Evolutionary conservation across 768 basidiomycete genomes (phyloP).

Genomic region (Psilocybe sp.): DNA sequence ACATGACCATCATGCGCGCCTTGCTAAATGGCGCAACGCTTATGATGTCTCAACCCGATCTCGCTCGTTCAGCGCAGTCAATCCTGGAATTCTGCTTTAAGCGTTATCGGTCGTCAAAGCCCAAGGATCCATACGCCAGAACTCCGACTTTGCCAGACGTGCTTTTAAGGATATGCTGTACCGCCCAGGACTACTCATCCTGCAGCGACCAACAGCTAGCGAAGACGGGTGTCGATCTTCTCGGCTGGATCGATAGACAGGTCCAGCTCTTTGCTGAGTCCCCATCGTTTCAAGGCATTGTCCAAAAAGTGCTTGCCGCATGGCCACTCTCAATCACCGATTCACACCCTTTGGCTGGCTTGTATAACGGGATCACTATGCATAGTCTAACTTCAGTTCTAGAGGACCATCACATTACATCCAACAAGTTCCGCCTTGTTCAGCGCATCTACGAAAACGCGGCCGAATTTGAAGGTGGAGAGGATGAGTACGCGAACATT

Average conservation of each 20-base stretch:
- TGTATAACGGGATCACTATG: slow-evolving; percentile 44
- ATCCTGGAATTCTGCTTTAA: slow-evolving; percentile 61
- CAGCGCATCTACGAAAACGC: slow-evolving; percentile 57
- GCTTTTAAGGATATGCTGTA: slow-evolving; percentile 30
- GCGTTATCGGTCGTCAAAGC: too few species aligned
- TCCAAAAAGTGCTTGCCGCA: slow-evolving; percentile 59
- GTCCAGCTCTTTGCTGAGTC: slow-evolving; percentile 38
- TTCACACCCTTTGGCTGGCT: slow-evolving; percentile 39
- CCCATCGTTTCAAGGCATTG: slow-evolving; percentile 35
- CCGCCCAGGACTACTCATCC: slow-evolving; percentile 52
- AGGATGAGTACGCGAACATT: slow-evolving; percentile 46
- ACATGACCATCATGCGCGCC: slow-evolving; percentile 60
- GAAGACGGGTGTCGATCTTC: slow-evolving; percentile 43
- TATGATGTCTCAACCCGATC: slow-evolving; percentile 64
- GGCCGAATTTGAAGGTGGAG: slow-evolving; percentile 31
- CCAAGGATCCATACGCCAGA: too few species aligned
- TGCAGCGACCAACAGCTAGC: slow-evolving; percentile 24
- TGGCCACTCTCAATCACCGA: slow-evolving; percentile 65
- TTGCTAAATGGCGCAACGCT: slow-evolving; percentile 66
- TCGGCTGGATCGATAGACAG: slow-evolving; percentile 64
- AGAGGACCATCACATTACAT: slow-evolving; percentile 54
- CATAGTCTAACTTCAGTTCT: slow-evolving; percentile 53
- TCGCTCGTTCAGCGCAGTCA: slow-evolving; percentile 68
- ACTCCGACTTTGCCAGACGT: too few species aligned
- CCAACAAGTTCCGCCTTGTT: slow-evolving; percentile 78